Base-by-base conservation (phyloP, 805 yeast genomes). In the Starmerella powellii region DNA sequence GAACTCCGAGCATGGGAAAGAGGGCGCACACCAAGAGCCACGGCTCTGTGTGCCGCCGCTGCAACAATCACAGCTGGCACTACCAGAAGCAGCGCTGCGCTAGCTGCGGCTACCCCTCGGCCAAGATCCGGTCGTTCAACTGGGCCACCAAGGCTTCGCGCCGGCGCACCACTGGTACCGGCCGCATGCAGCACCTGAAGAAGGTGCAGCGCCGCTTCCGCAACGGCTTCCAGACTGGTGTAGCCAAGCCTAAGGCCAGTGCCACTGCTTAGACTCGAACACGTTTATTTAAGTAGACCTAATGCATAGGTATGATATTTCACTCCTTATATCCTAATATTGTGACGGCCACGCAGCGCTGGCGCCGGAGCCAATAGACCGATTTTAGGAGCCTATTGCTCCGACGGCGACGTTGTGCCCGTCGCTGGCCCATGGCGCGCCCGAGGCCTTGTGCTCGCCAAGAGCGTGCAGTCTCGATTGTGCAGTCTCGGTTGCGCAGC, bases 1-100 rank as follows among this genome's bases (percentile, higher is more conserved):
- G 98, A 84, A 88, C 98, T 72, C 95, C 97, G 75, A 85, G 96
- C 71, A 80, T 85, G 79, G 98, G 98, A 80, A 88, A 88, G 78
- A 86, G 91, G 73, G 49, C 49, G 45, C 96, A 91, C 84, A 87
- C 83, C 88, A 91, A 91, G 77, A 81, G 97, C 68, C 98, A 91
- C 85, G 57, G 56, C 47, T 81, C 93, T 68, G 76, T 87, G 72
- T 91, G 98, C 80, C 85, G 82, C 50, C 63, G 70, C 81, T 91
- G 98, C 78, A 97, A 97, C 66, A 74, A 77, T 67, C 94, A 97
- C 77, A 80, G 95, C 52, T 88, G 88, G 94, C 97, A 91, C 76
- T 73, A 80, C 69, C 98, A 91, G 78, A 91, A 88, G 94, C 83
- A 84, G 80, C 85, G 95, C 64, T 91, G 98, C 76, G 70, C 97